Conservation (phyloP, 768 basidiomycete species). For the Pulveroboletus sp. region DNA sequence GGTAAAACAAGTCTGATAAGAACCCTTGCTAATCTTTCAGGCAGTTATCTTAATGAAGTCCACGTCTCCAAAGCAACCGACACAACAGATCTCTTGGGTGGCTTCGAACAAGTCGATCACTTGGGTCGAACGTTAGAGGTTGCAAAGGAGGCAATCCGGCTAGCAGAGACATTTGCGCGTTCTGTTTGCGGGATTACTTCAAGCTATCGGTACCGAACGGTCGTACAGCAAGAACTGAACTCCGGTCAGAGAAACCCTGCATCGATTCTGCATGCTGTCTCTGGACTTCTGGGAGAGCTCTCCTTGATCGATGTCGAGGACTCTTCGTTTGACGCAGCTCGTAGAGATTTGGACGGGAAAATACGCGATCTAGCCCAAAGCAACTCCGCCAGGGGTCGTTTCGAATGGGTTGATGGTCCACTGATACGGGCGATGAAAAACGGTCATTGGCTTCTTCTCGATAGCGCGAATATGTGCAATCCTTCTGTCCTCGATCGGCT, state of each 20-base stretch:
- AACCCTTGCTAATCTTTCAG: slow-evolving; percentile 64
- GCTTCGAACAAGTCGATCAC: slow-evolving; percentile 86
- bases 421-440: slow-evolving; percentile 79
- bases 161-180: slow-evolving; percentile 40
- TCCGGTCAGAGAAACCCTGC: slow-evolving; percentile 14
- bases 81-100: slow-evolving; percentile 89
- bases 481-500: slow-evolving; percentile 94
- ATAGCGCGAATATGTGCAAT: slow-evolving; percentile 91
- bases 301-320: slow-evolving; percentile 11
- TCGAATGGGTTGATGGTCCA: slow-evolving; percentile 96
- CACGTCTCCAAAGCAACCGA: slow-evolving; percentile 84
- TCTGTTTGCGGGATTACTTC: slow-evolving; percentile 23
- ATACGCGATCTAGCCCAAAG: slow-evolving; percentile 22
- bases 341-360: slow-evolving; percentile 16
- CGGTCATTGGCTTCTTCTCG: slow-evolving; percentile 88
- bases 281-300: slow-evolving; percentile 29
- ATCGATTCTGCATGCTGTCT: slow-evolving; percentile 24
- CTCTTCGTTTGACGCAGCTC: slow-evolving; percentile 9
- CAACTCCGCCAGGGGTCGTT: slow-evolving; percentile 46
- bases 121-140: slow-evolving; percentile 36
- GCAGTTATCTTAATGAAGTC: slow-evolving; percentile 66
- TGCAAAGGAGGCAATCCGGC: slow-evolving; percentile 38
- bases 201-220: slow-evolving; percentile 12
- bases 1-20: slow-evolving; percentile 82
- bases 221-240: slow-evolving; percentile 16